A percentile compares a stretch with the other conserved stretches of the same genome.
Evolutionary conservation across 1,139 yeast species (phyloP).

Genomic region (Nakaseomyces bracarensis): DNA sequence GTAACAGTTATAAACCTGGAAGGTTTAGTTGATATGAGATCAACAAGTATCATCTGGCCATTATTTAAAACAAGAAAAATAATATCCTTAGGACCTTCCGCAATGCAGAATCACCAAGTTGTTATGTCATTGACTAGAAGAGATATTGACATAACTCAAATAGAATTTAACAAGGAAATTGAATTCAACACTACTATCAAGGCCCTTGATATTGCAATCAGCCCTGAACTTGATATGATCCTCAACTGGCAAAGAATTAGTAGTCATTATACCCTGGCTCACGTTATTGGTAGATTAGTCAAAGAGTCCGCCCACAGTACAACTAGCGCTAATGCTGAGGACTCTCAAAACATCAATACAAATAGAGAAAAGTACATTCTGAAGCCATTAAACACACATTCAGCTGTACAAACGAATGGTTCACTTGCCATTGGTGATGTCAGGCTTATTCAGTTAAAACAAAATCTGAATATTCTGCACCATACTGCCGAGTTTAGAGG

Average conservation of each 20-base stretch:
- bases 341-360: slow-evolving; percentile 10
- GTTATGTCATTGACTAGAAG: slow-evolving; percentile 23
- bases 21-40: slow-evolving; percentile 78
- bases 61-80: slow-evolving; percentile 72
- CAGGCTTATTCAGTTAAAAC: slow-evolving; percentile 70
- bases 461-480: slow-evolving; percentile 48
- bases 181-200: slow-evolving; percentile 55
- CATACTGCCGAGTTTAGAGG: slow-evolving; percentile 83
- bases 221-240: slow-evolving; percentile 52
- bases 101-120: slow-evolving; percentile 19
- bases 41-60: slow-evolving; percentile 70
- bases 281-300: slow-evolving; percentile 64
- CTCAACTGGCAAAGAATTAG: slow-evolving; percentile 80
- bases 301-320: slow-evolving; percentile 29
- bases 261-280: slow-evolving; percentile 76
- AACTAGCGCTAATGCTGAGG: slow-evolving; percentile 15
- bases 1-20: slow-evolving; percentile 73
- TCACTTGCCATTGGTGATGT: slow-evolving; percentile 81
- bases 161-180: slow-evolving; percentile 38
- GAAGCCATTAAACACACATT: slow-evolving; percentile 23
- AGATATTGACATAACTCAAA: slow-evolving; percentile 32
- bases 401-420: slow-evolving; percentile 23
- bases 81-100: slow-evolving; percentile 45
- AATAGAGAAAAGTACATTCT: slow-evolving; percentile 19
- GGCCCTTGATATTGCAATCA: slow-evolving; percentile 65